phyloP scores from a whole-genome alignment of 129 eudicot genomes.

The Flaveria bidentis region DNA sequence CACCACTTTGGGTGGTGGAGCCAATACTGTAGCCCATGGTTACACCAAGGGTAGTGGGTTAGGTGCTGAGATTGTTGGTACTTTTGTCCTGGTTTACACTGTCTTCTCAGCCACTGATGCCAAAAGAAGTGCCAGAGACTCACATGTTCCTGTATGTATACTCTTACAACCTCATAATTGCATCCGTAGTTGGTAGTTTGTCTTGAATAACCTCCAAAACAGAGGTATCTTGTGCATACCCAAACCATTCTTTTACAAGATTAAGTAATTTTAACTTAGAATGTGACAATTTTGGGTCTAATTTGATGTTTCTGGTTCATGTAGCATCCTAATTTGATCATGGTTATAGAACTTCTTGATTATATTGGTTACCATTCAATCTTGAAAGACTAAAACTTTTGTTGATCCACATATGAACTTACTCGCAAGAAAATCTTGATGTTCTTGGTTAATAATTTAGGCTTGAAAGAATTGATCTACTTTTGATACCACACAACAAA shows the following conservation, averaged over 20 bases:
- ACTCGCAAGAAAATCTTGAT: not conserved
- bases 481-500: not conserved
- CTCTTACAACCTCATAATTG: conserved; percentile 15
- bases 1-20: conserved; percentile 65
- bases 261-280: not conserved
- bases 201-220: not conserved
- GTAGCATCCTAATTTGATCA: not conserved
- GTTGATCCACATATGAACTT: not conserved
- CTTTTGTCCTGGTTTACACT: conserved; percentile 83
- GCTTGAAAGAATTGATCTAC: conserved; percentile 4
- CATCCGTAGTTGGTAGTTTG: conserved; percentile 18
- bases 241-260: not conserved
- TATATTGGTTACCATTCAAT: not conserved
- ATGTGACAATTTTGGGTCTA: not conserved
- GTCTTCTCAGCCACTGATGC: conserved; percentile 94
- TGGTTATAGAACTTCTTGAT: not conserved
- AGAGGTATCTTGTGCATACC: not conserved
- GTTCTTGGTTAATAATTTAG: not conserved
- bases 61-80: conserved; percentile 83
- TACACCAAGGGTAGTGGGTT: conserved; percentile 87
- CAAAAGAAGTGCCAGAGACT: conserved; percentile 95
- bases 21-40: conserved; percentile 76
- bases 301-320: not conserved
- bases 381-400: conserved; percentile 13
- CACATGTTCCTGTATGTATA: conserved; percentile 86